Conservation (phyloP, 768 basidiomycete genomes). For the Gloeophyllum trabeum region DNA sequence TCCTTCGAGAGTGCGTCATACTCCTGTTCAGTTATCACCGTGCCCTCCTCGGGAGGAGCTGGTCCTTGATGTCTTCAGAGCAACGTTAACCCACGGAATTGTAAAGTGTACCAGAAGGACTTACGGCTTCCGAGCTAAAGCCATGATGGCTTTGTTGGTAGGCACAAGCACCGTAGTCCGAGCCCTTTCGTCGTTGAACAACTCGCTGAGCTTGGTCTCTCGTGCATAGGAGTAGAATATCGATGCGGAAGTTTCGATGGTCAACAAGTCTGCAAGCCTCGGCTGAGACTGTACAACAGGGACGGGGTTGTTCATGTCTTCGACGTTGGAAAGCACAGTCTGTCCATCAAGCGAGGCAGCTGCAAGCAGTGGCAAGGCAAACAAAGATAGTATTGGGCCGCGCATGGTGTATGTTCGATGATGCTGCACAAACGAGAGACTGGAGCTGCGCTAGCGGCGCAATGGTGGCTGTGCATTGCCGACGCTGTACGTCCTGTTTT, state of each 20-base stretch:
- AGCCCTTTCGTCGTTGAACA: constrained; percentile 22
- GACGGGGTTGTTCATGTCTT: too few relatives aligned
- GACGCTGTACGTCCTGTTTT: background rate
- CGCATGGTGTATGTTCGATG: too few relatives aligned
- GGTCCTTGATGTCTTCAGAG: constrained; percentile 48
- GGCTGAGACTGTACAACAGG: constrained; percentile 19
- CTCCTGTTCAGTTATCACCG: constrained; percentile 56
- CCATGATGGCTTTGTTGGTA: constrained; percentile 83
- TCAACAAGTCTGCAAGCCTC: constrained; percentile 64
- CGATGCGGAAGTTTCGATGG: constrained; percentile 61
- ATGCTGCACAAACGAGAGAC: too few relatives aligned
- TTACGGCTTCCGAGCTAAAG: constrained; percentile 72
- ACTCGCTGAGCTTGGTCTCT: constrained; percentile 48
- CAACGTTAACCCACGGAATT: background rate
- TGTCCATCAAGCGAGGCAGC: constrained; percentile 20
- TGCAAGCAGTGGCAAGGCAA: too few relatives aligned
- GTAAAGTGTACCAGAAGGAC: constrained; percentile 16
- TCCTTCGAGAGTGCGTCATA: constrained; percentile 44
- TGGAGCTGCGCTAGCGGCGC: too few relatives aligned
- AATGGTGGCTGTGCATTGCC: too few relatives aligned
- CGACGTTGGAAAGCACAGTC: constrained; percentile 8
- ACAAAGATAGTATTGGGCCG: too few relatives aligned
- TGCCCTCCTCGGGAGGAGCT: constrained; percentile 23
- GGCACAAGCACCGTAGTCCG: constrained; percentile 65
- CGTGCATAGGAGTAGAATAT: constrained; percentile 82